phyloP scores from a whole-genome alignment of 768 basidiomycete genomes.

The Boletus subparvulus region DNA sequence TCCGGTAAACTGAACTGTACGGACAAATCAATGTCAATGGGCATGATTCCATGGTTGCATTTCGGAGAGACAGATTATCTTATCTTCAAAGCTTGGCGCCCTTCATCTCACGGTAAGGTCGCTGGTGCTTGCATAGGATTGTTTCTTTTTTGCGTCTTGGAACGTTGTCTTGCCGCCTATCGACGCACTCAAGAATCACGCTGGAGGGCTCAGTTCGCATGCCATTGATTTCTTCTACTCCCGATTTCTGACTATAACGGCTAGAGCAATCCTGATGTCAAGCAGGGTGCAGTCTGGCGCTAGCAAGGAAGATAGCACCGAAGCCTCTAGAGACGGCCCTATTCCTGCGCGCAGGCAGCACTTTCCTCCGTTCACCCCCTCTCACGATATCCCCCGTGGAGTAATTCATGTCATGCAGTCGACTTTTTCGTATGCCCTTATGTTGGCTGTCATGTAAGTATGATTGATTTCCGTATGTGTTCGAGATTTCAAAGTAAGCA shows the following conservation, averaged over 20 bases:
- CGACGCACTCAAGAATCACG: slow-evolving; percentile 50
- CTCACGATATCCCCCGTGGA: slow-evolving; percentile 73
- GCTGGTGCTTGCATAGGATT: slow-evolving; percentile 75
- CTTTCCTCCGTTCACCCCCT: slow-evolving; percentile 59
- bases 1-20: no score
- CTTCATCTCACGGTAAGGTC: slow-evolving; percentile 66
- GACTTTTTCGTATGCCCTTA: slow-evolving; percentile 64
- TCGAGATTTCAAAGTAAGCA: slow-evolving; percentile 4
- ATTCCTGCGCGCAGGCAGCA: slow-evolving; percentile 26
- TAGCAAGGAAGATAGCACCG: background rate
- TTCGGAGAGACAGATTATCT: slow-evolving; percentile 64
- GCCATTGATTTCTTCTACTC: background rate
- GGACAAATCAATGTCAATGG: no score
- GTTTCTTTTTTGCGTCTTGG: slow-evolving; percentile 63
- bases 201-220: slow-evolving; percentile 59
- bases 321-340: background rate
- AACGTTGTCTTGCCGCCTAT: slow-evolving; percentile 64
- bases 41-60: slow-evolving; percentile 72
- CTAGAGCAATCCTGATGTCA: slow-evolving; percentile 13
- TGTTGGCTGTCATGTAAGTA: slow-evolving; percentile 79
- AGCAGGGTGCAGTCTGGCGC: background rate
- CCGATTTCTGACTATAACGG: background rate
- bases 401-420: slow-evolving; percentile 61
- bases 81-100: slow-evolving; percentile 66
- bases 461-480: background rate